A percentile compares a stretch with the other conserved stretches of the same genome.
These are phyloP conservation scores for Botryotinia calthae DNA, from an alignment of 2,329 filamentous ascomycete species.

Conservation along the genomic window DNA sequence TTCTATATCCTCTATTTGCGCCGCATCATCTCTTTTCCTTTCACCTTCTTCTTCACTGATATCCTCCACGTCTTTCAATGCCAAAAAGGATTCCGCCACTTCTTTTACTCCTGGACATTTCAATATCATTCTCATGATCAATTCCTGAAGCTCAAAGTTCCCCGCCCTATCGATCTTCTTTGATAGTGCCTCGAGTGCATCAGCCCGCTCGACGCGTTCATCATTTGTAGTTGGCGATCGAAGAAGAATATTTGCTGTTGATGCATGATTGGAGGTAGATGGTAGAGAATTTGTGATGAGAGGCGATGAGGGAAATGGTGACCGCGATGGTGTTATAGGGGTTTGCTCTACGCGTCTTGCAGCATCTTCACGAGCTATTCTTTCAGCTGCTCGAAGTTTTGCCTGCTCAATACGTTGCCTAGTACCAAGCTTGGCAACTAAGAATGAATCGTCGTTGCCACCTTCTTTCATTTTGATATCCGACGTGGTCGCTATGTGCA, in stretches of 20 bases:
- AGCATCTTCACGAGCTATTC: background rate
- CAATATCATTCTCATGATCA: conserved; percentile 9
- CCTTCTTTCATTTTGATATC: background rate
- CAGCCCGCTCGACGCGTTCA: background rate
- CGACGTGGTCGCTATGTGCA: background rate
- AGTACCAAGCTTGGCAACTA: background rate
- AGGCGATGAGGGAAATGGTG: background rate
- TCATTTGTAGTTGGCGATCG: background rate
- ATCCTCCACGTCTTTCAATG: background rate
- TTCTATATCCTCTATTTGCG: background rate
- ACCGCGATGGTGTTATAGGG: background rate
- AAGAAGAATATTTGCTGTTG: background rate
- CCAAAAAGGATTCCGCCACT: background rate
- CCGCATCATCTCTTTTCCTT: background rate
- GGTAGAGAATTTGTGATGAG: background rate
- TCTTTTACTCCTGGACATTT: conserved; percentile 7
- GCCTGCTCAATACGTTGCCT: conserved; percentile 5
- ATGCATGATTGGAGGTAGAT: background rate
- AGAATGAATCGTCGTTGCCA: no score
- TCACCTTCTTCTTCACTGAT: background rate
- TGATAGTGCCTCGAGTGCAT: background rate
- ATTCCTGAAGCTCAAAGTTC: background rate
- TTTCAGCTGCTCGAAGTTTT: background rate
- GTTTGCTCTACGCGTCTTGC: background rate
- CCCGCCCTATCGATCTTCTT: conserved; percentile 3